Base-by-base conservation (phyloP, 1,284 basidiomycete genomes). In the Rhodotorula glutinis region DNA sequence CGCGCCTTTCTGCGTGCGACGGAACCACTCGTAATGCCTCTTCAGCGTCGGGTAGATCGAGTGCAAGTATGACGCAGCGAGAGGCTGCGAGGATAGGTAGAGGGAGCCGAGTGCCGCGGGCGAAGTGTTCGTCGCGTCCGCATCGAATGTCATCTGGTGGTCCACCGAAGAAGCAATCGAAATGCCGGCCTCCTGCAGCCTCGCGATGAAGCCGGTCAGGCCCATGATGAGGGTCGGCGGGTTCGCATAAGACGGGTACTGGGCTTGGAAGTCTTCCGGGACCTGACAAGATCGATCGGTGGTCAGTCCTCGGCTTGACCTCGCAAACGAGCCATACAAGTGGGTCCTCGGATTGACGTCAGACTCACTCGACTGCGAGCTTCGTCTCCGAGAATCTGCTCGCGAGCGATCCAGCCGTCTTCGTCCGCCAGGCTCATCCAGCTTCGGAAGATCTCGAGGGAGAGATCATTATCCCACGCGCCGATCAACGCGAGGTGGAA, bases 351-450 rank as follows among this genome's bases (percentile, higher is more conserved):
- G 17, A 25, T 13, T 43, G 33, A 51, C 60, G 67, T 41, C 2
- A 10, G 25, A 40, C 41, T 11, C 65, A 88, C 89, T 79, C 88
- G 90, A 82, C 90, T 94, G 52, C 93, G 85, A 5, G 94, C 92
- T 81, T 97, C 93, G 72, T 94, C 92, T 13, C 93, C 93, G 0
- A 97, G 83, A 67, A 96, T 96, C 78, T 97, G 93, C 79, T 97
- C 93, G 25, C 94, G 84, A 3, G 87, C 93, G 59, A 97, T 89
- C 93, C 93, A 97, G 4, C 93, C 93, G 74, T 96, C 86, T 40
- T 90, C 88, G 76, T 97, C 92, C 65, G 96, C 91, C 52, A 96
- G 83, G 66, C 86, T 81, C 67, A 96, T 87, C 93, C 93, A 97
- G 73, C 88, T 86, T 74, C 87, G 87, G 53, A 97, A 80, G 65